Base-by-base conservation (phyloP, 179 eudicot genomes). In the Carnegiea gigantea region DNA sequence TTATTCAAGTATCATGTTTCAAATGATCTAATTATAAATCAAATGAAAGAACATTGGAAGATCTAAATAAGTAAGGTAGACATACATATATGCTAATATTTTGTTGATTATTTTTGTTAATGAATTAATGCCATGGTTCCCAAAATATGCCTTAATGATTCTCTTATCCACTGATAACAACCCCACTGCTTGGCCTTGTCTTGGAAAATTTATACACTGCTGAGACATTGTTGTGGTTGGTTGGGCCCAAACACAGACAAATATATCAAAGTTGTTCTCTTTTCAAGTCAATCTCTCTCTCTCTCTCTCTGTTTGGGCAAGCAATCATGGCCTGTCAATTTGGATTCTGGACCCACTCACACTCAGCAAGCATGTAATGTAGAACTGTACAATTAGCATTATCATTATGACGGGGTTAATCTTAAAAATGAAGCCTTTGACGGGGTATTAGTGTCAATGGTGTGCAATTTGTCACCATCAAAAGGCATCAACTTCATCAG, bases 391-490 rank as follows among this genome's bases (percentile, higher is more conserved):
- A 40, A 40, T 40, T 40, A 40, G 44, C 44, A 40, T 40, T 40
- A 40, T 40, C 9, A 60, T 60, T 18, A 60, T 5, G 11, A 60
- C 10, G 65, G 28, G 28, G 1, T 62, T 62, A 9, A 62, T 23
- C 68, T 62, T 62, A 67, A 30, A 67, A 67, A 67, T 26, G 72
- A 6, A 67, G 5, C 18, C 36, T 67, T 67, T 21, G 14, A 2
- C 28, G 70, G 13, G 28, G 72, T 26, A 67, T 28, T 64, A 26
- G 26, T 70, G 40, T 70, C 21, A 70, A 70, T 70, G 33, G 10
- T 10, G 4, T 70, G n/a, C n/a, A 70, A 70, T 70, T 70, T 70
- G 73, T 70, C 73, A 70, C 73, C n/a, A 70, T 70, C 73, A 70
- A 70, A 67, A 36, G 44, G 46, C 73, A 70, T 70, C 73, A 33